phyloP scores from a whole-genome alignment of 306 rosid genomes.

The Cyamopsis tetragonoloba region DNA sequence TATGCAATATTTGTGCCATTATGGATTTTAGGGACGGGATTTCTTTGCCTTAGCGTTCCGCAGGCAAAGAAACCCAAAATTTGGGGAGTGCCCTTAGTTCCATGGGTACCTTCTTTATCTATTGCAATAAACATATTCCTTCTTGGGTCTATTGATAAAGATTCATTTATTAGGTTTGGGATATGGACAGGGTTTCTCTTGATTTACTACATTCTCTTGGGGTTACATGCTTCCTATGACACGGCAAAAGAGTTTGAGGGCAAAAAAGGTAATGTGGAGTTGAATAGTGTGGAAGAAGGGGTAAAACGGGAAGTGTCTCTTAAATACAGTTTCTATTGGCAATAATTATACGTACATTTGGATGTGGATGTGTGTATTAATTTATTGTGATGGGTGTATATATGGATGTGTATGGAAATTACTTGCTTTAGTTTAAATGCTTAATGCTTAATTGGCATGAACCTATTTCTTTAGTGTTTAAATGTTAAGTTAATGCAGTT shows the following conservation, averaged over 20 bases:
- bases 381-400: not conserved
- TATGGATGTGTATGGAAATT: not conserved
- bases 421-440: not conserved
- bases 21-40: constrained; percentile 49
- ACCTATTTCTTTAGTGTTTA: no score
- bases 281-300: constrained; percentile 29
- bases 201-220: constrained; percentile 26
- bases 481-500: no score
- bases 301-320: not conserved
- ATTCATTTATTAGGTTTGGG: constrained; percentile 43
- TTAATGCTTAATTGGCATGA: no score
- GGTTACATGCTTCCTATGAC: constrained; percentile 44
- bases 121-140: constrained; percentile 71
- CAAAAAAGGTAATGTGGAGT: not conserved
- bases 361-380: not conserved
- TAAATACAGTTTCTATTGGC: not conserved
- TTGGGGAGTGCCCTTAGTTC: constrained; percentile 84
- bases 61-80: constrained; percentile 55
- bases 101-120: constrained; percentile 69
- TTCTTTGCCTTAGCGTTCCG: constrained; percentile 50
- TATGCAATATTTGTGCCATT: constrained; percentile 38
- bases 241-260: constrained; percentile 29
- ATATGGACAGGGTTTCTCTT: constrained; percentile 31
- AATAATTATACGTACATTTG: no score
- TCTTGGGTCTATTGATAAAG: constrained; percentile 64